Evolutionary conservation across 2,329 filamentous ascomycete species (phyloP), one percentile per base, ranked within the genome.

Genomic region (Penicillium corylophilum): DNA sequence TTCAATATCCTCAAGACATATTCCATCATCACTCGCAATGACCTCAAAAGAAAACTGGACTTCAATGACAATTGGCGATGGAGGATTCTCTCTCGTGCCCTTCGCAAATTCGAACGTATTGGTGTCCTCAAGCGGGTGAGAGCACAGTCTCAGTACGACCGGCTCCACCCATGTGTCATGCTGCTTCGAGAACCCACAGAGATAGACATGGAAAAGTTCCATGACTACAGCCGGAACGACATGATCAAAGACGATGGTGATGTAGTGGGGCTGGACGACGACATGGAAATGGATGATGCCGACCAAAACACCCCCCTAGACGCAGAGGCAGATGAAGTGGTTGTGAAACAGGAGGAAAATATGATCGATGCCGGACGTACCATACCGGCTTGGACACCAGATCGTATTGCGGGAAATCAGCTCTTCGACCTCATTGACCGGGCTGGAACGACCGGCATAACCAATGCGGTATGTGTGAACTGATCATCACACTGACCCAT

Each of bases 371-470:
- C 63, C 45, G 68, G 65, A 18, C 68, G 75, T 23, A 65, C 73
- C 13, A 65, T 78, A 15, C 79, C 82, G 7, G 73, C 72, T 51
- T 86, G 83, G 83, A 77, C 70, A 7, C 79, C 82, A 2, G 79
- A 83, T 57, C 67, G 76, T 8, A 72, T 72, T 15, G 62, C 82
- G 22, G 64, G 75, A 35, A 85, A 85, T 54, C 67, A 79, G 4
- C 63, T 85, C 5, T 79, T 78, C 52, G 74, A 81, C 28, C 60
- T 78, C 9, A 70, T 83, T 44, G 67, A 76, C 15, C 60, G 67
- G 22, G 66, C 75, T 22, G 82, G 82, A 1, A 67, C 64, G 2
- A 57, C 67, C 16, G 83, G 83, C 2, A 72, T 77, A 33, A 79
- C 77, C 44, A 78, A 80, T 36, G 69, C 69, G 35, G 72, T 75